Percentiles rank a stretch among this genome's conserved stretches.
Conservation (phyloP, 306 rosid species). For the Gynostemma pentaphyllum region DNA sequence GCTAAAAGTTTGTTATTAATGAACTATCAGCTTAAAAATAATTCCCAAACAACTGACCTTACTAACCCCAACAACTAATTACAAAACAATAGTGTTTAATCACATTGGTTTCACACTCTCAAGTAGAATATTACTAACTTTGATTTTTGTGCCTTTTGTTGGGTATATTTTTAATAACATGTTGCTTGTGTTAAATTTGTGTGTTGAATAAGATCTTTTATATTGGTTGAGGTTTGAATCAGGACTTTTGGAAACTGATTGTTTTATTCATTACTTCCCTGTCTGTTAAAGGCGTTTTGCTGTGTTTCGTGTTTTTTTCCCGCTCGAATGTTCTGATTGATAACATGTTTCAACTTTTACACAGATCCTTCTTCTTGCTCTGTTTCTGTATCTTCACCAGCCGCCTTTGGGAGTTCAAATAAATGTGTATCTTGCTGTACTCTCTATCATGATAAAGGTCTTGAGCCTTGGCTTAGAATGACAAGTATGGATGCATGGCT, state of each 20-base stretch:
- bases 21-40: too few relatives aligned
- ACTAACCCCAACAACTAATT: too few relatives aligned
- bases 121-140: too few relatives aligned
- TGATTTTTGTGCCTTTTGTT: too few relatives aligned
- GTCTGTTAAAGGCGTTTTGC: not conserved
- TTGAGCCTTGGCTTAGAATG: slow-evolving; percentile 91
- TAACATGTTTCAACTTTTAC: slow-evolving; percentile 16
- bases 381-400: slow-evolving; percentile 60
- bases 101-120: too few relatives aligned
- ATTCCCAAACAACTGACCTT: too few relatives aligned
- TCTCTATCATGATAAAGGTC: slow-evolving; percentile 85
- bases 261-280: not conserved
- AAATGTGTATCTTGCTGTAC: slow-evolving; percentile 64
- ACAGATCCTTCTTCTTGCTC: slow-evolving; percentile 77
- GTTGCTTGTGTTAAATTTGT: not conserved
- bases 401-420: slow-evolving; percentile 61
- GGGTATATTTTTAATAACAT: not conserved
- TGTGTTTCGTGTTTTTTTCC: not conserved
- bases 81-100: too few relatives aligned
- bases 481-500: slow-evolving; percentile 99
- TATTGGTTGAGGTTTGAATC: not conserved
- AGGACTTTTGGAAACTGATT: not conserved
- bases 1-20: too few relatives aligned
- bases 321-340: too few relatives aligned
- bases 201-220: not conserved